A percentile compares a stretch with the other conserved stretches of the same genome.
Conservation (phyloP, 495 filamentous ascomycete species). For the Podospora tetraspora region DNA sequence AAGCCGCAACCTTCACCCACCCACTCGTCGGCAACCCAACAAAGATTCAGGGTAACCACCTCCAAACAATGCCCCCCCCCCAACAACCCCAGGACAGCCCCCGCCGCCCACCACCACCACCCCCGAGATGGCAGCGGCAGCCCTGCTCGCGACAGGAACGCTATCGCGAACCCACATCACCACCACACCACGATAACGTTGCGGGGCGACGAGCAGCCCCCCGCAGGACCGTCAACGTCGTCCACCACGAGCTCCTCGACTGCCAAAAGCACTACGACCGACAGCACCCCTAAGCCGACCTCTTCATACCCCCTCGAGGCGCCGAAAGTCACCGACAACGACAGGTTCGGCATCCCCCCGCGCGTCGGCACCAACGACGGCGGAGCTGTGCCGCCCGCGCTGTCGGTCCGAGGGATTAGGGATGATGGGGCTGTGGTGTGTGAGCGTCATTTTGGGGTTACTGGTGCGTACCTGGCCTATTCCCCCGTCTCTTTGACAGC, state of each 20-base stretch:
- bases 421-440: no score
- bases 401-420: no score
- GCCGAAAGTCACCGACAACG: background rate
- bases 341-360: background rate
- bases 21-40: background rate
- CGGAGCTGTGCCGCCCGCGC: no score
- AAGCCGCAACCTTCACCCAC: background rate
- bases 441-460: no score
- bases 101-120: background rate
- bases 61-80: background rate
- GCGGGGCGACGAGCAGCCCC: background rate
- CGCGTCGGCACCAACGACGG: background rate
- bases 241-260: no score
- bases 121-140: background rate
- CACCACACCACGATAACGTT: background rate
- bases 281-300: no score
- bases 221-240: no score
- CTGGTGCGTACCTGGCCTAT: no score
- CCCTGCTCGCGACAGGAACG: no score
- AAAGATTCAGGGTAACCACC: background rate
- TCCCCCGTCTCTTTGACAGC: no score
- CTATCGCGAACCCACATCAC: background rate
- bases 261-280: no score
- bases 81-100: background rate
- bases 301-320: no score